Conservation (phyloP, 257 asterid species). For the Solanum megistacrolobum region DNA sequence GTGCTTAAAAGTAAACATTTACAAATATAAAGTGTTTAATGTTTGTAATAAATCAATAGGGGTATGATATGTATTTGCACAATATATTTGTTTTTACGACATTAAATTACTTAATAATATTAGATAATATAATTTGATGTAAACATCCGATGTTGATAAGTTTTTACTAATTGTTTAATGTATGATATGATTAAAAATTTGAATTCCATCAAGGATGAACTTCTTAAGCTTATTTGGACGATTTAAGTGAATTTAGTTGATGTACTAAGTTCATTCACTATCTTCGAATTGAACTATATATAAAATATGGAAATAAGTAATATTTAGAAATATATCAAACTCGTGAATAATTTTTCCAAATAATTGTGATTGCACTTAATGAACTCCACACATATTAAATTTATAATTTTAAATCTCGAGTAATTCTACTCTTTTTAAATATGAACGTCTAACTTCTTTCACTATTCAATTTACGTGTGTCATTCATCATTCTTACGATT, state of each 20-base stretch:
- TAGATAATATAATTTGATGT: neutral
- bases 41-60: too few relatives aligned
- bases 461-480: neutral
- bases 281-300: neutral
- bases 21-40: neutral
- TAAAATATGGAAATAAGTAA: neutral
- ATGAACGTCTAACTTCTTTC: neutral
- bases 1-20: neutral
- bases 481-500: neutral
- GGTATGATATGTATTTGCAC: too few relatives aligned
- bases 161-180: neutral
- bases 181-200: neutral
- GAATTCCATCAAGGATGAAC: neutral
- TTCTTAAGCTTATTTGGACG: neutral
- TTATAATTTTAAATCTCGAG: neutral
- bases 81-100: too few relatives aligned
- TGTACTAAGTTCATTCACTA: neutral
- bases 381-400: neutral
- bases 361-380: neutral
- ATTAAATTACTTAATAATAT: neutral
- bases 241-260: neutral
- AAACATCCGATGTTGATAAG: accelerated
- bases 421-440: neutral
- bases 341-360: neutral
- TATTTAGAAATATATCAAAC: neutral